Evolutionary conservation across 352 stramenopile genomes (phyloP).

Genomic region (Phytopythium cucurbitacearum): DNA sequence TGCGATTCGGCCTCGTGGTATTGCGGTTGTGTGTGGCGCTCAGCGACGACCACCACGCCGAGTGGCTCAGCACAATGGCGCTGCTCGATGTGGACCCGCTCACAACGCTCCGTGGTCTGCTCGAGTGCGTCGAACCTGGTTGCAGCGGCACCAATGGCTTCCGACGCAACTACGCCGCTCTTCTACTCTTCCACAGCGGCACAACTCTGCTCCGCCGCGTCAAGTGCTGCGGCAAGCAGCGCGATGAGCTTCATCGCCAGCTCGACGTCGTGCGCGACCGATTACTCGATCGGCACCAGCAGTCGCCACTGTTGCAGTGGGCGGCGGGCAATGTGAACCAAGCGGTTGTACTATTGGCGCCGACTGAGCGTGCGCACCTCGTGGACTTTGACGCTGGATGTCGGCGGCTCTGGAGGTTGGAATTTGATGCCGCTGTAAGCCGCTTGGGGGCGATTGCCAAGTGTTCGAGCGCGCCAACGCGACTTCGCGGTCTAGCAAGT

Average conservation of each 20-base stretch:
- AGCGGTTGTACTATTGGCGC: background rate
- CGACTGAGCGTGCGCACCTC: conserved; percentile 25
- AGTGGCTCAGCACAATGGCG: background rate
- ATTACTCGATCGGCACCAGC: background rate
- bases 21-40: background rate
- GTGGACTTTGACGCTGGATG: conserved; percentile 35
- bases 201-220: no score
- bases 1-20: conserved; percentile 1
- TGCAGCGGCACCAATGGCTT: no score
- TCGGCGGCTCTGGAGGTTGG: conserved; percentile 16
- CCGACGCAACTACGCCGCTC: no score
- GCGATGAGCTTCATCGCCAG: background rate
- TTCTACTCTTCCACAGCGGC: no score
- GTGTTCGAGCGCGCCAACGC: conserved; percentile 24
- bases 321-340: background rate
- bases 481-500: conserved; percentile 33
- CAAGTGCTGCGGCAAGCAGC: no score
- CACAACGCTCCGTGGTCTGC: no score
- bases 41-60: background rate
- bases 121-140: no score
- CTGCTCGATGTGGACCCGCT: background rate
- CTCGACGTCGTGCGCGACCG: background rate
- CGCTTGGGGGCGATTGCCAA: conserved; percentile 35
- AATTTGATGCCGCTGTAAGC: conserved; percentile 19
- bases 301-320: conserved; percentile 4